Conservation (phyloP, 805 yeast species). For the Metschnikowia borealis region DNA sequence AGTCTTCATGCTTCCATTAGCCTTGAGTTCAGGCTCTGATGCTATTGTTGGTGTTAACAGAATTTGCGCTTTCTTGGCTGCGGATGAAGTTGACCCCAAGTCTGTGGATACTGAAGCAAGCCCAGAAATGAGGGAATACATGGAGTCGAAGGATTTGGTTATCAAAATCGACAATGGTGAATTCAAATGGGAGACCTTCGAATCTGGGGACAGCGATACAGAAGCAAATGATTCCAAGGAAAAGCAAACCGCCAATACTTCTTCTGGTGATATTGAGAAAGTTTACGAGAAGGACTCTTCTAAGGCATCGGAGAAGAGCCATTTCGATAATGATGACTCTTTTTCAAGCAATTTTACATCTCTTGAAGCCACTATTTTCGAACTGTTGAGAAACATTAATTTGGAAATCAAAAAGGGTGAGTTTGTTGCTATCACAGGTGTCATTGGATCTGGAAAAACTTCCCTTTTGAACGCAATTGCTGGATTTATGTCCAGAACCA, state of each 20-base stretch:
- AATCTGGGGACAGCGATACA: constrained; percentile 22
- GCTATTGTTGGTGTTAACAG: constrained; percentile 60
- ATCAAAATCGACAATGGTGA: constrained; percentile 49
- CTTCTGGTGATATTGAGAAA: constrained; percentile 1
- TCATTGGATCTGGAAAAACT: constrained; percentile 80
- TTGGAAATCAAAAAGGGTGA: constrained; percentile 59
- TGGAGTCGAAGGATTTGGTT: constrained; percentile 36
- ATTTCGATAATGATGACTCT: background rate
- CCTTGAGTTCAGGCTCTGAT: constrained; percentile 65
- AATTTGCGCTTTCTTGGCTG: constrained; percentile 49
- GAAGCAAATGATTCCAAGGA: constrained; percentile 8
- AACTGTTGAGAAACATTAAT: constrained; percentile 49
- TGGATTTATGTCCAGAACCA: constrained; percentile 59
- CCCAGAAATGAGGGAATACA: constrained; percentile 18
- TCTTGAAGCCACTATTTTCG: constrained; percentile 27
- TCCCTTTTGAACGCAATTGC: constrained; percentile 67
- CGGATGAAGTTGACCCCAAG: constrained; percentile 38
- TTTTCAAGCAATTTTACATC: constrained; percentile 2
- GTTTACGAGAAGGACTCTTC: background rate
- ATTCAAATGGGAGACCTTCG: constrained; percentile 60
- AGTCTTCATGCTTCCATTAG: constrained; percentile 66
- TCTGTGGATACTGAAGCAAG: constrained; percentile 26
- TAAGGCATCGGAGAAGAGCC: background rate
- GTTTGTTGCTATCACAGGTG: constrained; percentile 71
- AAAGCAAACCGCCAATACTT: background rate